Conservation (phyloP, 1,284 basidiomycete genomes). For the Golubevia sp. region DNA sequence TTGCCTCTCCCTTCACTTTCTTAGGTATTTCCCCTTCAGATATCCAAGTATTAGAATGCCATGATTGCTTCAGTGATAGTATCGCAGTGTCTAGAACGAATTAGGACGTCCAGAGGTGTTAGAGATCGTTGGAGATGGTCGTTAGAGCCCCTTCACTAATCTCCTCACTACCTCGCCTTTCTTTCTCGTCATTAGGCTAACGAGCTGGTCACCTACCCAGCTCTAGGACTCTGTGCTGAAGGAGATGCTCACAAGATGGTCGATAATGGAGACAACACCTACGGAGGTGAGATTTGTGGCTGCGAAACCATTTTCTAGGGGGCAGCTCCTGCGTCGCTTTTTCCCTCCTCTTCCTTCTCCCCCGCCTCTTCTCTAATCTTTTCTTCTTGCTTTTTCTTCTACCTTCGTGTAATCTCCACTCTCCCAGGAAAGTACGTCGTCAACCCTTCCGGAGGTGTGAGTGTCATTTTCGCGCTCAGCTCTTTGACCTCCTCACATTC, state of each 20-base stretch:
- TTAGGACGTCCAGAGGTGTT: no score
- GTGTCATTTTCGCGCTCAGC: no score
- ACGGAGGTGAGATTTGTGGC: constrained; percentile 17
- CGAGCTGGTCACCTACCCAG: constrained; percentile 51
- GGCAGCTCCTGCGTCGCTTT: neutral
- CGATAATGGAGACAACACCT: constrained; percentile 51
- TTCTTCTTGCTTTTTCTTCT: neutral
- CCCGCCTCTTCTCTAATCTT: neutral
- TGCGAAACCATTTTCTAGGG: neutral
- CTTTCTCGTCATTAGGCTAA: no score
- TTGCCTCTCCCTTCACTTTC: no score
- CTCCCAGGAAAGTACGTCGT: constrained; percentile 76
- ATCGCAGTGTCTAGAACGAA: no score
- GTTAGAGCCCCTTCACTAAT: no score
- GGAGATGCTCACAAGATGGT: constrained; percentile 51
- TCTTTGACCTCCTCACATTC: no score
- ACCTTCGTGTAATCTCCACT: neutral
- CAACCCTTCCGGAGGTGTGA: constrained; percentile 75
- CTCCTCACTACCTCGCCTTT: constrained; percentile 52
- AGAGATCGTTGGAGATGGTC: no score
- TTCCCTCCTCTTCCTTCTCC: neutral
- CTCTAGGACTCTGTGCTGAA: constrained; percentile 43
- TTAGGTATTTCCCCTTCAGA: constrained; percentile 38
- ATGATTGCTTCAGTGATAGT: neutral
- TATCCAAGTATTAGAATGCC: constrained; percentile 48